Conservation (phyloP, 2,329 filamentous ascomycete genomes). For the Exophiala spinifera region DNA sequence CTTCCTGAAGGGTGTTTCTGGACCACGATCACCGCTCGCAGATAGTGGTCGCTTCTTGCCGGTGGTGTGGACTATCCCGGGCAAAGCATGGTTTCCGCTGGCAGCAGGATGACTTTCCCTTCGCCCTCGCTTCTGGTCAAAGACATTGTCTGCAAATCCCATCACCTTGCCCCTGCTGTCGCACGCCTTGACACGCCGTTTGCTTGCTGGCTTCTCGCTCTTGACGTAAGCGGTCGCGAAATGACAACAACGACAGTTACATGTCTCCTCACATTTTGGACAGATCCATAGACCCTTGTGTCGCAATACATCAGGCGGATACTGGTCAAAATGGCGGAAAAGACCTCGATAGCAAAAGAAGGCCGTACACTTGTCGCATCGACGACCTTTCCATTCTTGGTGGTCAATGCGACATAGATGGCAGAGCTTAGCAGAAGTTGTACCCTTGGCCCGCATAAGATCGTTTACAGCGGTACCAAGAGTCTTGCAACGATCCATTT, state of each 20-base stretch:
- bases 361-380: slow-evolving; percentile 35
- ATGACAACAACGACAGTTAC: slow-evolving; percentile 39
- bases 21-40: slow-evolving; percentile 19
- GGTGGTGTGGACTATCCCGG: slow-evolving; percentile 17
- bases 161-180: slow-evolving; percentile 35
- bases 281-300: slow-evolving; percentile 34
- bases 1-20: slow-evolving; percentile 24
- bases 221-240: slow-evolving; percentile 35
- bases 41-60: slow-evolving; percentile 28
- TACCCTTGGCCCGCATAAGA: slow-evolving; percentile 31
- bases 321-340: slow-evolving; percentile 37
- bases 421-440: slow-evolving; percentile 30
- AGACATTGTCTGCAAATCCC: slow-evolving; percentile 40
- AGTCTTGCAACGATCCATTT: slow-evolving; percentile 28
- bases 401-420: slow-evolving; percentile 39
- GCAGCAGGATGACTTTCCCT: slow-evolving; percentile 17
- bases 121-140: slow-evolving; percentile 36
- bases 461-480: slow-evolving; percentile 34
- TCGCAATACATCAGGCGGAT: slow-evolving; percentile 33
- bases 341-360: slow-evolving; percentile 39
- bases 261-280: slow-evolving; percentile 36
- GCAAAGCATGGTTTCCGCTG: slow-evolving; percentile 3
- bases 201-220: slow-evolving; percentile 35
- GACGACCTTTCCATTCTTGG: slow-evolving; percentile 36
- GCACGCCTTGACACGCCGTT: slow-evolving; percentile 33